Percentiles rank a stretch among this genome's conserved stretches.
Evolutionary conservation across 1,284 basidiomycete species (phyloP).

Genomic region (Apiotrichum sp.): DNA sequence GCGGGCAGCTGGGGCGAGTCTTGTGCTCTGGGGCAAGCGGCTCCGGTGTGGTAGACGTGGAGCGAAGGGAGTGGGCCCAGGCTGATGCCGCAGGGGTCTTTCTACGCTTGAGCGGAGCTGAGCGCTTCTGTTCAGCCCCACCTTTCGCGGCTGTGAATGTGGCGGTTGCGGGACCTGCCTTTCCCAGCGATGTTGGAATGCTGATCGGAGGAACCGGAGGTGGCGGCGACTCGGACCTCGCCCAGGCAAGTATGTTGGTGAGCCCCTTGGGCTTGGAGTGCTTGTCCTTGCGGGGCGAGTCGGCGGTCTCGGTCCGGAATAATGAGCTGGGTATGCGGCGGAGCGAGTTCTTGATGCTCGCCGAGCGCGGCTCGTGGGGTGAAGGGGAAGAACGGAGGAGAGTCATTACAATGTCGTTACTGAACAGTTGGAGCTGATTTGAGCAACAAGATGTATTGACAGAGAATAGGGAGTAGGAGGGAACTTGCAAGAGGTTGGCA

Average conservation of each 20-base stretch:
- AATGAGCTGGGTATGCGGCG: conserved; percentile 5
- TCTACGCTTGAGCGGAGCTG: not conserved
- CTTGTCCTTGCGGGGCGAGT: conserved; percentile 7
- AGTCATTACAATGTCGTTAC: not conserved
- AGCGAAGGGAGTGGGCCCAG: conserved; percentile 9
- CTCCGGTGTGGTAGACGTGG: not conserved
- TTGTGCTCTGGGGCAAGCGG: conserved; percentile 9
- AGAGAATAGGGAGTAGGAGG: not conserved
- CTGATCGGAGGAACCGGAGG: conserved; percentile 2
- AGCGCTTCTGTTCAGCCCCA: too few species aligned
- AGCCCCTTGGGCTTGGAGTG: conserved; percentile 27
- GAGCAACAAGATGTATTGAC: not conserved
- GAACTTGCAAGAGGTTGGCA: not conserved
- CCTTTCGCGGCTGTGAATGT: too few species aligned
- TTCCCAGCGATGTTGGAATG: too few species aligned
- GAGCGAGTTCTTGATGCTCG: not conserved
- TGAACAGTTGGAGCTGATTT: not conserved
- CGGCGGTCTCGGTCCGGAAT: not conserved
- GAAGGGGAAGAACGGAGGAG: not conserved
- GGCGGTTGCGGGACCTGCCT: too few species aligned
- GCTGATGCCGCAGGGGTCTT: not conserved
- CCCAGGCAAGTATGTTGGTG: conserved; percentile 31
- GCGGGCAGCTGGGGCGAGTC: conserved; percentile 31
- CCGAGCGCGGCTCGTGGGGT: not conserved
- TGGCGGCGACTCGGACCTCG: conserved; percentile 5